Evolutionary conservation across 1,139 yeast genomes (phyloP), one percentile per base, ranked within the genome.

Genomic region (Candida anutae): DNA sequence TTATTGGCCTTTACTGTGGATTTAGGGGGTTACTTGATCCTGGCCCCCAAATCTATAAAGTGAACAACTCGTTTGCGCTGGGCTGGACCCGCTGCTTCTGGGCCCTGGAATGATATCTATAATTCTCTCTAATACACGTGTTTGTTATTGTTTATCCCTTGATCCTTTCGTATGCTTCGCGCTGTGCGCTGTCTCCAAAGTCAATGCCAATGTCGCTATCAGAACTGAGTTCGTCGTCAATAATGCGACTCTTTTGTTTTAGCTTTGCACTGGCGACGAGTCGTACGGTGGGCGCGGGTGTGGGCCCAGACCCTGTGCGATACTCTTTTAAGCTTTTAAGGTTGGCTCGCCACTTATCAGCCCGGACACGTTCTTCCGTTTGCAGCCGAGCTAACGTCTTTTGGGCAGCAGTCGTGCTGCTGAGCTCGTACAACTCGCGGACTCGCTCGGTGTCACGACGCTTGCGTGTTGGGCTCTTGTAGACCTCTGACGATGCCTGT

Each of bases 351-450:
- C 59, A 53, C 29, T 49, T 48, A 13, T 37, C 29, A 13, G 34
- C 28, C 30, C 42, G 44, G 9, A 32, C 25, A 15, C 35, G 31
- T 16, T 31, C 30, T 19, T 48, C 53, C 21, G 41, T 43, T 5
- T 29, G 27, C 5, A 60, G 52, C 3, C 42, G 29, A 0, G 35
- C 31, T n/a, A 55, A 35, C 5, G 46, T 40, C 17, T 46, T 42
- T 4, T 30, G 28, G 23, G 40, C 36, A 23, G 47, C 41, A 20
- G 35, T 38, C n/a, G 28, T 31, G 18, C 28, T 33, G 26, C 58
- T 50, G 13, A 56, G 33, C 15, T 49, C 48, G 19, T 49, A 38
- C 13, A 56, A 36, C 25, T 56, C 62, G 23, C 46, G 19, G 31
- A 35, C 37, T 26, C 46, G 17, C 35, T 38, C 25, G 36, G 37